Percentiles rank a stretch among this genome's conserved stretches.
These are phyloP conservation scores for Botrytis cinerea DNA, from an alignment of 2,329 filamentous ascomycete genomes.

Conservation along the genomic window DNA sequence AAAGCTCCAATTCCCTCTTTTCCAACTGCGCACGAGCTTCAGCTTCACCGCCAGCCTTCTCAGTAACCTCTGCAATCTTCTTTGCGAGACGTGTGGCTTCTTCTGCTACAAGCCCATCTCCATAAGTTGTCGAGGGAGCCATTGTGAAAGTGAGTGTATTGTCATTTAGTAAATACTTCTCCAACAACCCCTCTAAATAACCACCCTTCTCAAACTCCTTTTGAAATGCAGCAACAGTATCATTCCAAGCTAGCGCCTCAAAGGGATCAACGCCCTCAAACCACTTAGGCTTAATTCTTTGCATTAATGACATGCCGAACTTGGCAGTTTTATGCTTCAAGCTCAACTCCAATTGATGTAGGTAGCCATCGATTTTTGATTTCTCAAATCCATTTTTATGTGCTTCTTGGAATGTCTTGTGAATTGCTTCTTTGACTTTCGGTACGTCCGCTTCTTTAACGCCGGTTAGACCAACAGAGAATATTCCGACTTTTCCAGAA, in stretches of 20 bases:
- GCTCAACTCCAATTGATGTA: slow-evolving; percentile 91
- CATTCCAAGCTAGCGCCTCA: slow-evolving; percentile 87
- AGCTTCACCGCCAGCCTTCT: slow-evolving; percentile 68
- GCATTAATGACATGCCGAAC: slow-evolving; percentile 89
- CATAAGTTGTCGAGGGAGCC: slow-evolving; percentile 77
- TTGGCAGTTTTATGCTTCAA: slow-evolving; percentile 96
- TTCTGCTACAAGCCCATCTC: slow-evolving; percentile 71
- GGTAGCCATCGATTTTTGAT: slow-evolving; percentile 87
- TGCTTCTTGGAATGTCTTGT: slow-evolving; percentile 69
- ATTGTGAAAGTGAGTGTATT: slow-evolving; percentile 91
- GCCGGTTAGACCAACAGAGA: slow-evolving; percentile 90
- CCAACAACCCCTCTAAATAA: slow-evolving; percentile 81
- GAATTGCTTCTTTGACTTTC: slow-evolving; percentile 73
- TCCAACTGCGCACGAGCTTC: slow-evolving; percentile 72
- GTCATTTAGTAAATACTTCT: slow-evolving; percentile 88
- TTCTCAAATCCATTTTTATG: slow-evolving; percentile 79
- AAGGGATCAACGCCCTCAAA: slow-evolving; percentile 95
- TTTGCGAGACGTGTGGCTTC: slow-evolving; percentile 72
- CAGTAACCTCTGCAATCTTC: slow-evolving; percentile 71
- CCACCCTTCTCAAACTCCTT: slow-evolving; percentile 69
- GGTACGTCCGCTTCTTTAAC: slow-evolving; percentile 78
- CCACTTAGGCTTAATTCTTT: slow-evolving; percentile 87
- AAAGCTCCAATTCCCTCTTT: slow-evolving; percentile 74
- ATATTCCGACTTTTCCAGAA: slow-evolving; percentile 74
- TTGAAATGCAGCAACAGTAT: slow-evolving; percentile 82